Evolutionary conservation across 345 rosid species (phyloP), one percentile per base, ranked within the genome.

Genomic region (Arabis hirsuta): DNA sequence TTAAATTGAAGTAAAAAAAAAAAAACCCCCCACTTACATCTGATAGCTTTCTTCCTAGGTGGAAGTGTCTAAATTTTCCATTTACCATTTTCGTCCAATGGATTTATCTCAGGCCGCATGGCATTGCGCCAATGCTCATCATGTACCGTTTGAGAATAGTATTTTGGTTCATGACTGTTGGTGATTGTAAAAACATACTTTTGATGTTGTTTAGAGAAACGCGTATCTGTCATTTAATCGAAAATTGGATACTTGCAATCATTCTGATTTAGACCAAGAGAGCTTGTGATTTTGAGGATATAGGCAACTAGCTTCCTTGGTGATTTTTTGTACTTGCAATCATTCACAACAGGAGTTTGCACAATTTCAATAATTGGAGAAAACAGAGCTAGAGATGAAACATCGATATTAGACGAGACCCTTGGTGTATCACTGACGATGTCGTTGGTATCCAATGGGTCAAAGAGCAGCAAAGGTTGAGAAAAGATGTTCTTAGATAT

Each of bases 61-160:
- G 44, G 62, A 0, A 56, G 8, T 0, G 3, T 6, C 7, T 24
- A 16, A 2, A 34, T 9, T 0, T 13, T 2, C 8, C 12, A 56
- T 0, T n/a, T 56, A 0, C 26, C 61, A n/a, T 8, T 24, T 0
- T 22, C 32, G 0, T 52, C n/a, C 0, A 22, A 0, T 0, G 34
- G 14, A 0, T 24, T n/a, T 0, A 52, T 52, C 0, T 52, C 14
- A 26, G 53, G 1, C 0, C 26, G 1, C 12, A 47, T 19, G 0
- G 53, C 53, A 3, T 47, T 47, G 0, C 26, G 5, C 53, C 53
- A 47, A 6, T 19, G 0, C 19, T 47, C 53, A 7, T 47, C 26
- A 16, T 2, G 7, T 16, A 19, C 26, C 0, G 53, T 12, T 19
- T 45, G 50, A 0, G 50, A 45, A 1, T 45, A 45, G 3, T 45